These are phyloP conservation scores for Bacidia gigantensis DNA, from an alignment of 495 filamentous ascomycete species.

Conservation along the genomic window DNA sequence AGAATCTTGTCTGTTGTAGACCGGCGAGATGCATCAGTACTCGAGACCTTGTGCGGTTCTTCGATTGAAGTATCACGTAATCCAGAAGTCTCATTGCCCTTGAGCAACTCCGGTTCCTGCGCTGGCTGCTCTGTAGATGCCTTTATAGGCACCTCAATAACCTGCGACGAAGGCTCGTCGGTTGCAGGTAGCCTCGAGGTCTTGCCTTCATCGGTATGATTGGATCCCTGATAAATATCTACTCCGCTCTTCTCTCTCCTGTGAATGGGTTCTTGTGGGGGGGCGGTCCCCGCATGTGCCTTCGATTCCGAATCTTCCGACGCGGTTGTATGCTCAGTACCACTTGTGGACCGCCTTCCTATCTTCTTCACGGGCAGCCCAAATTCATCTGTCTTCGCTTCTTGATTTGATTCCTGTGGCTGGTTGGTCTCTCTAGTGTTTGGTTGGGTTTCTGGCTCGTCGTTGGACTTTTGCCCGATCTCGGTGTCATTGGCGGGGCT, in stretches of 20 bases:
- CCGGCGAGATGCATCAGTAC: neutral
- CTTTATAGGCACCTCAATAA: too few relatives aligned
- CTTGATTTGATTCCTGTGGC: neutral
- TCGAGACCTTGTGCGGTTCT: neutral
- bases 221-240: too few relatives aligned
- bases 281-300: too few relatives aligned
- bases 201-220: too few relatives aligned
- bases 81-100: too few relatives aligned
- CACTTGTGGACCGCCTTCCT: slow-evolving; percentile 3
- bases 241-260: too few relatives aligned
- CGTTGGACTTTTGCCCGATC: neutral
- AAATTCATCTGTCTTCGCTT: slow-evolving; percentile 24
- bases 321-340: neutral
- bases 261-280: too few relatives aligned
- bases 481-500: slow-evolving; percentile 1
- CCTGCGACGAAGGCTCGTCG: too few relatives aligned
- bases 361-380: slow-evolving; percentile 21
- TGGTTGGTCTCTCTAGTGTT: neutral
- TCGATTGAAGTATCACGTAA: too few relatives aligned
- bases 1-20: slow-evolving; percentile 10
- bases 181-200: too few relatives aligned
- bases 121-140: too few relatives aligned
- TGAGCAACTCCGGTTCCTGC: too few relatives aligned
- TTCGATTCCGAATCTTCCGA: neutral
- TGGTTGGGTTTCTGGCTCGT: neutral